Evolutionary conservation across 176 grass and related monocot genomes (phyloP), one percentile per base, ranked within the genome.

Genomic region (Aegilops longissima): DNA sequence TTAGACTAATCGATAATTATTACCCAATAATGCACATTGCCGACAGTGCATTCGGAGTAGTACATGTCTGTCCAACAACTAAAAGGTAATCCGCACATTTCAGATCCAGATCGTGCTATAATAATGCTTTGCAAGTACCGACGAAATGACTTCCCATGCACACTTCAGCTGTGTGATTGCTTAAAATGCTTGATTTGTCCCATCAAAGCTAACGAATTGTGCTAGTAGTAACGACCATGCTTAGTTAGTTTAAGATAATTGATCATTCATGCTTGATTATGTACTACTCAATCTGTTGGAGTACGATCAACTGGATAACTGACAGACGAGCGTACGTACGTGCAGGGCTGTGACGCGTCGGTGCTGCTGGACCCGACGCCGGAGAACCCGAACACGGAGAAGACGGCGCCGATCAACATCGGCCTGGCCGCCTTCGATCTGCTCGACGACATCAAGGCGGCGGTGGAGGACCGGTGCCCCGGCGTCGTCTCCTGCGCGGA

Each of bases 381-480:
- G 36, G 72, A 25, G 51, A 92, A 91, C 78, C 88, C 88, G 3
- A 0, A 79, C 34, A 82, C 90, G 44, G 93, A 95, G 90, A 90
- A 90, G 88, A 95, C 88, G 8, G 90, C 91, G 63, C 86, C 90
- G 64, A 78, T 88, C 78, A 91, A 91, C 82, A 88, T 90, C 54
- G 91, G 91, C 0, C 89, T 95, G 0, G 77, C 84, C 1, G 83
- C 67, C 4, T 95, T 91, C 86, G 91, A 95, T 0, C 51, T 95
- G 81, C 89, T 95, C 36, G 93, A 95, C 78, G 81, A 87, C 4
- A 89, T 87, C 77, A 95, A 95, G 78, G 23, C 72, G 1, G 93
- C 44, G 5, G 36, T 93, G 7, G 93, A 95, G 81, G 49, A 30
- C 3, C 80, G 38, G 0, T 95, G 93, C 86, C 79, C 88, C 0